Evolutionary conservation across 2,329 filamentous ascomycete genomes (phyloP).

Genomic region (Samsoniella hepiali): DNA sequence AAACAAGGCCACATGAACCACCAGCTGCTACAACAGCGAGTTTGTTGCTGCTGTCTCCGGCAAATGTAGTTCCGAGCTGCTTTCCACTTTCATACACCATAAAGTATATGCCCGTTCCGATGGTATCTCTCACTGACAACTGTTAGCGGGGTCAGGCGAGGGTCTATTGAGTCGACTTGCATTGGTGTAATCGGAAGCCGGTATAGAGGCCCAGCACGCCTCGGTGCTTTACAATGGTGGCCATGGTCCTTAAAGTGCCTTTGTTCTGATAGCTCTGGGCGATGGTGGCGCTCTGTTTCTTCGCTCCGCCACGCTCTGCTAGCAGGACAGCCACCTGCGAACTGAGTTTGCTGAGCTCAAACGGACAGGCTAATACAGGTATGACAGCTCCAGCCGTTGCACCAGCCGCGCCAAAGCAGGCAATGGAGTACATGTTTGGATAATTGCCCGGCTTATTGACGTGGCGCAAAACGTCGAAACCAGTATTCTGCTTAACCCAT

Average conservation of each 20-base stretch:
- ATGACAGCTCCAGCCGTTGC: slow-evolving; percentile 77
- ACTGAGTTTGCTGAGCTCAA: slow-evolving; percentile 85
- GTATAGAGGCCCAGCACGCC: slow-evolving; percentile 74
- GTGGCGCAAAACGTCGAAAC: slow-evolving; percentile 67
- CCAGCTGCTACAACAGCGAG: slow-evolving; percentile 74
- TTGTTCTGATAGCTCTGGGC: slow-evolving; percentile 73
- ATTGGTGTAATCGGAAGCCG: slow-evolving; percentile 72
- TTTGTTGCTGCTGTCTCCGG: slow-evolving; percentile 73
- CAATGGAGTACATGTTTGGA: slow-evolving; percentile 69
- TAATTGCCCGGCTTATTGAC: slow-evolving; percentile 68
- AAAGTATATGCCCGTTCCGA: slow-evolving; percentile 83
- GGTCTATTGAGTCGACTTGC: slow-evolving; percentile 46
- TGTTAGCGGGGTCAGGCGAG: slow-evolving; percentile 16
- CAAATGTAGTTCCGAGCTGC: slow-evolving; percentile 72
- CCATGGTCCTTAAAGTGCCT: slow-evolving; percentile 72
- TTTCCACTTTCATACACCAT: slow-evolving; percentile 87
- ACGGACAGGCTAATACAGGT: slow-evolving; percentile 78
- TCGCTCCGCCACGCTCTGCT: slow-evolving; percentile 43
- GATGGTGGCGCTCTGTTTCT: slow-evolving; percentile 52
- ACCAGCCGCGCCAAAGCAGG: slow-evolving; percentile 74
- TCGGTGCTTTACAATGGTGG: slow-evolving; percentile 71
- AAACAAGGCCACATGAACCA: slow-evolving; percentile 77
- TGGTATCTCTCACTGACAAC: slow-evolving; percentile 69
- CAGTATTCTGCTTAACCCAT: slow-evolving; percentile 65
- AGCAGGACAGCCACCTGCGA: slow-evolving; percentile 80